Base-by-base conservation (phyloP, 2,329 filamentous ascomycete species). In the Fusarium nanum region DNA sequence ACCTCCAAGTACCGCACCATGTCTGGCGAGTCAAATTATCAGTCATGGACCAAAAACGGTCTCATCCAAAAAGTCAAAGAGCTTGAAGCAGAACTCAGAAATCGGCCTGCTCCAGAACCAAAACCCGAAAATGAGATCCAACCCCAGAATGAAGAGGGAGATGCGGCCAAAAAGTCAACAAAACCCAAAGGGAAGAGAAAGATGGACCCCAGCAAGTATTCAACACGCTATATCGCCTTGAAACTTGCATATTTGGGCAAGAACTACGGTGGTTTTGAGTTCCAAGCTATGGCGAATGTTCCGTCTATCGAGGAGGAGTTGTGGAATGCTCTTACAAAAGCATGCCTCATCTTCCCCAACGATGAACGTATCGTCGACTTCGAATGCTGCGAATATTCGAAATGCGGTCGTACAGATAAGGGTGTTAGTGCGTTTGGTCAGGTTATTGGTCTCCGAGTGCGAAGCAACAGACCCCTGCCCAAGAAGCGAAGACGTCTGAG, bases 391-490 rank as follows among this genome's bases (percentile, higher is more conserved):
- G 92, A 97, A 66, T 99, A 98, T 80, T 94, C 92, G 37, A 99
- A 99, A 80, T 98, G 95, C 76, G 96, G 96, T 3, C 87, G 96
- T 68, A 99, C 96, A 20, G 96, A 99, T 78, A 87, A 90, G 56
- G 96, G 96, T 14, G 96, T 99, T 37, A 98, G 94, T 80, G 94
- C 96, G 5, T 99, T 99, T 82, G 96, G 96, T 0, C 96, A 99
- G 83, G 96, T 99, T 60, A 89, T 99, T 76, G 92, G 90, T 1
- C 82, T 99, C 42, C 84, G 91, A 58, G 90, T 99, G 18, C 86
- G 95, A 77, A 98, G 94, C 80, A 92, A 92, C 74, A 84, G 87
- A 71, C 93, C 93, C 2, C 76, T 91, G 54, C 81, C 81, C 4
- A 75, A 73, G 63, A 78, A 67, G 73, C 69, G 63, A 65, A 67